These are phyloP conservation scores for Silene vulgaris DNA, from an alignment of 179 eudicot species.

Conservation along the genomic window DNA sequence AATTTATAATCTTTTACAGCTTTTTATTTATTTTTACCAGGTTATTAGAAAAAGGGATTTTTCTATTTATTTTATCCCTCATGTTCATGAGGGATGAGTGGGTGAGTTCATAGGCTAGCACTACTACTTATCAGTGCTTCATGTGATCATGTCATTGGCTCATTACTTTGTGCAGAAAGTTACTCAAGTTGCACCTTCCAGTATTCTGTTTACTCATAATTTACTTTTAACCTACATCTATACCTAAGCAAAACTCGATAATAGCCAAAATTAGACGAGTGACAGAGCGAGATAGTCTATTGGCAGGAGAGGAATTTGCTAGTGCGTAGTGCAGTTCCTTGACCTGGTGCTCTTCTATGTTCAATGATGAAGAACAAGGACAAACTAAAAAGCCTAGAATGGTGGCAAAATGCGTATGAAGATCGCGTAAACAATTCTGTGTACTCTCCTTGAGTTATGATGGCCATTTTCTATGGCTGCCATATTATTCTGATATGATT, in stretches of 20 bases:
- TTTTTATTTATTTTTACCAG: neutral
- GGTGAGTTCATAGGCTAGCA: constrained; percentile 12
- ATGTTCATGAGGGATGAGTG: neutral
- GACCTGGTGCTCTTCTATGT: neutral
- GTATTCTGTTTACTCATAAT: neutral
- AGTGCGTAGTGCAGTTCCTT: constrained; percentile 3
- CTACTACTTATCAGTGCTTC: neutral
- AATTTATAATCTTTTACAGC: neutral
- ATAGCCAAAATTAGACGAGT: neutral
- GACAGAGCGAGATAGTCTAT: neutral
- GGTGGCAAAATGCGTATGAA: constrained; percentile 23
- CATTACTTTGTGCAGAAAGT: constrained; percentile 17
- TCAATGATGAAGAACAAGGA: constrained; percentile 21
- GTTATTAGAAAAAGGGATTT: neutral
- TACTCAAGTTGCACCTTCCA: constrained; percentile 19
- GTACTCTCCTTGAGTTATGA: constrained; percentile 24
- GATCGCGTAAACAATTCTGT: constrained; percentile 24
- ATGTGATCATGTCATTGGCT: constrained; percentile 9
- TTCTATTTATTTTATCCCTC: neutral
- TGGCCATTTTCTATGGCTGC: constrained; percentile 32
- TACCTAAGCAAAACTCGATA: constrained; percentile 9
- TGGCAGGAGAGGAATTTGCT: neutral
- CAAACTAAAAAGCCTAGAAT: constrained; percentile 27
- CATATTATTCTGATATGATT: constrained; percentile 31
- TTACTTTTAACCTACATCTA: constrained; percentile 21